Percentiles rank a stretch among this genome's conserved stretches.
Conservation (phyloP, 2,329 filamentous ascomycete genomes). For the Albophoma yamanashiensis region DNA sequence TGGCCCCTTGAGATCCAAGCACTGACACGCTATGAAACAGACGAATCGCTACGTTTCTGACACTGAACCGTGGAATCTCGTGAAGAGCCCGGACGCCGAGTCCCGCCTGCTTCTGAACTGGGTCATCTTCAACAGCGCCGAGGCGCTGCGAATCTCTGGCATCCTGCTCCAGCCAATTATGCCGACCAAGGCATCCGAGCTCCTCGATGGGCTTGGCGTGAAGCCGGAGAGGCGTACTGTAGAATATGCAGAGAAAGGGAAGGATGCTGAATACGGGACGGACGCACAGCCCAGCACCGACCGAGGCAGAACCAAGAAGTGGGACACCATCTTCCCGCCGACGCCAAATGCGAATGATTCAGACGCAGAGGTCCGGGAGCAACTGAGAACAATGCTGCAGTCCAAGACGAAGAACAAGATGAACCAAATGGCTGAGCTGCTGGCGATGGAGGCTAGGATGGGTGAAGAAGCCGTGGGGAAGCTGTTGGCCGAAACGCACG, state of each 20-base stretch:
- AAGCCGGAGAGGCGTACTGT: conserved; percentile 48
- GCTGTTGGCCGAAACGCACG: conserved; percentile 8
- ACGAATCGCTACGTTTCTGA: conserved; percentile 41
- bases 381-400: conserved; percentile 6
- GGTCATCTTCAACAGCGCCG: conserved; percentile 60
- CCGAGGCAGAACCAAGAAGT: conserved; percentile 21
- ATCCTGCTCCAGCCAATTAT: conserved; percentile 90
- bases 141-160: conserved; percentile 66
- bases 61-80: conserved; percentile 57
- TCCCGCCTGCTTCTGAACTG: conserved; percentile 36
- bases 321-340: conserved; percentile 42
- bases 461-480: conserved; percentile 12
- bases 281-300: conserved; percentile 12
- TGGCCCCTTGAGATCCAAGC: too few species aligned
- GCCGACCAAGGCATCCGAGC: conserved; percentile 59
- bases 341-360: conserved; percentile 13
- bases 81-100: conserved; percentile 22
- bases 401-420: conserved; percentile 14
- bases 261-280: conserved; percentile 60
- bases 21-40: conserved; percentile 14
- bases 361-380: conserved; percentile 10
- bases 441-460: conserved; percentile 19
- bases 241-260: conserved; percentile 48
- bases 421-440: conserved; percentile 13
- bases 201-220: conserved; percentile 75